phyloP scores from a whole-genome alignment of 805 yeast species.

The Wickerhamomyces silvicola region DNA sequence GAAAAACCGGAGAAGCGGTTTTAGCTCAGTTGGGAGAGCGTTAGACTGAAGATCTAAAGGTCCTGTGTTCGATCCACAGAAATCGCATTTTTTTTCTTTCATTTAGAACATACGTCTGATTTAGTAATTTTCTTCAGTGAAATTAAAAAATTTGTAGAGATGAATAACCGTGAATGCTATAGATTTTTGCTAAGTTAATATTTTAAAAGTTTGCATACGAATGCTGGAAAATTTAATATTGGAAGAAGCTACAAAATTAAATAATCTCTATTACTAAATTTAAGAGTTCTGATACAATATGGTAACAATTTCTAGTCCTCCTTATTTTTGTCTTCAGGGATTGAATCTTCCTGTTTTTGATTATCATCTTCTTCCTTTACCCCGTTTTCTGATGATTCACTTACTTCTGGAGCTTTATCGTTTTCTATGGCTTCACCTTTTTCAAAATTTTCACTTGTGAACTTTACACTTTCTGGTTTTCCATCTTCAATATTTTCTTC shows the following conservation, averaged over 20 bases:
- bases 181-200: too few species aligned
- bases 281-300: too few species aligned
- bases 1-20: constrained; percentile 39
- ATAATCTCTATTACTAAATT: too few species aligned
- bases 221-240: too few species aligned
- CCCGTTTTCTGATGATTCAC: neutral
- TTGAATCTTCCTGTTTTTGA: neutral
- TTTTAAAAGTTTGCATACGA: too few species aligned
- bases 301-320: too few species aligned
- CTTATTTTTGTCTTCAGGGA: neutral
- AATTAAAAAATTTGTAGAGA: too few species aligned
- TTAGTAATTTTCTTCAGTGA: too few species aligned
- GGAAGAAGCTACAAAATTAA: too few species aligned
- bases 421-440: constrained; percentile 16
- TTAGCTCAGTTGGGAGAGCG: constrained; percentile 30
- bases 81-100: constrained; percentile 34
- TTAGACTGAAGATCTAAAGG: constrained; percentile 55
- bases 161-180: too few species aligned
- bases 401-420: constrained; percentile 9
- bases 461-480: constrained; percentile 5
- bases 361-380: neutral
- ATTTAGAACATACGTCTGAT: too few species aligned
- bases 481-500: constrained; percentile 4
- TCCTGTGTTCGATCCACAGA: constrained; percentile 81
- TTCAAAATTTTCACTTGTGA: neutral